A percentile compares a stretch with the other conserved stretches of the same genome.
These are phyloP conservation scores for Puccinia triticina DNA, from an alignment of 1,284 basidiomycete genomes.

Conservation along the genomic window DNA sequence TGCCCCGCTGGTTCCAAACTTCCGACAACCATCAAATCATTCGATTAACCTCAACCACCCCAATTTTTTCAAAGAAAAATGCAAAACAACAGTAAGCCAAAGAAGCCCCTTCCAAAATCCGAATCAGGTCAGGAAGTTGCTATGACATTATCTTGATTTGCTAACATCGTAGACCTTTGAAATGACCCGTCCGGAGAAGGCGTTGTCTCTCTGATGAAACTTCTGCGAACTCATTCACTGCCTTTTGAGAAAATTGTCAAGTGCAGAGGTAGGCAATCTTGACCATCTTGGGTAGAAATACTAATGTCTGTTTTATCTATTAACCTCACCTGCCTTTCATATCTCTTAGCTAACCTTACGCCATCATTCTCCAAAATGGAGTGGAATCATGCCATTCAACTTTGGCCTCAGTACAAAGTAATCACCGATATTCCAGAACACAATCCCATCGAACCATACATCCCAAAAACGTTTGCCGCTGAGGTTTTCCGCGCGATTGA, in stretches of 20 bases:
- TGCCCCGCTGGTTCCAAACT: too few species aligned
- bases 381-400: not conserved
- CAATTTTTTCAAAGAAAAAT: too few species aligned
- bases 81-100: too few species aligned
- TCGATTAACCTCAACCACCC: too few species aligned
- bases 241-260: not conserved
- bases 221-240: conserved; percentile 2
- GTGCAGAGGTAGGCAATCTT: conserved; percentile 1
- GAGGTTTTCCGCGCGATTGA: not conserved
- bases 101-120: too few species aligned
- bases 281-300: not conserved
- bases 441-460: not conserved
- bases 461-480: not conserved
- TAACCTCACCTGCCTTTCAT: not conserved
- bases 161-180: not conserved
- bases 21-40: too few species aligned
- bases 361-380: not conserved
- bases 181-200: conserved; percentile 7
- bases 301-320: not conserved
- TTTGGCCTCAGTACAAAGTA: not conserved
- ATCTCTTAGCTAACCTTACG: not conserved
- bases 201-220: not conserved
- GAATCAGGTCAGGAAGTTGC: too few species aligned
- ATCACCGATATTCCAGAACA: not conserved
- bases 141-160: too few species aligned